These are phyloP conservation scores for Curvularia spicifera DNA, from an alignment of 2,329 filamentous ascomycete species.

Conservation along the genomic window DNA sequence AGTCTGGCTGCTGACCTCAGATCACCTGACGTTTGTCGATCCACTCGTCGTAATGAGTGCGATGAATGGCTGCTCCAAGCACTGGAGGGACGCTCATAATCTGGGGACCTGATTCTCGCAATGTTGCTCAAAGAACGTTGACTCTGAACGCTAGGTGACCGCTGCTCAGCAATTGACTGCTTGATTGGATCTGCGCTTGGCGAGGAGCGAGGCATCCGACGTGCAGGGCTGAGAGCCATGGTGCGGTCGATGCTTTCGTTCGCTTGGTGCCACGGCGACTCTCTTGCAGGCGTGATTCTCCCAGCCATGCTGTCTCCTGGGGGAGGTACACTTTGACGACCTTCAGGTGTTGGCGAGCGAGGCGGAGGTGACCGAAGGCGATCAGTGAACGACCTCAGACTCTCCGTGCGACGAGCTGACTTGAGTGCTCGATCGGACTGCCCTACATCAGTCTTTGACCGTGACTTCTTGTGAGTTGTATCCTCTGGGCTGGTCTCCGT, in stretches of 20 bases:
- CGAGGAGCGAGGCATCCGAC: constrained; percentile 47
- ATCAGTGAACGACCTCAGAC: constrained; percentile 45
- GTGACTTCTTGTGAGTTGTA: constrained; percentile 52
- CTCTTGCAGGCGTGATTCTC: constrained; percentile 27
- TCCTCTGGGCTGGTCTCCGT: constrained; percentile 58
- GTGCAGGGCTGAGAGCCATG: constrained; percentile 46
- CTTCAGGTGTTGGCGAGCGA: constrained; percentile 38
- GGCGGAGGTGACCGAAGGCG: constrained; percentile 42
- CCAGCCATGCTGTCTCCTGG: constrained; percentile 34
- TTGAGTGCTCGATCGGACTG: constrained; percentile 53
- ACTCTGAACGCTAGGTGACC: constrained; percentile 53
- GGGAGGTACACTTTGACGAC: constrained; percentile 32
- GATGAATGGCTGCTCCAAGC: constrained; percentile 64
- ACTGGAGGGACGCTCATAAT: constrained; percentile 67
- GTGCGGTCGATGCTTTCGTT: constrained; percentile 54
- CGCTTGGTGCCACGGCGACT: constrained; percentile 53
- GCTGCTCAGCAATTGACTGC: constrained; percentile 44
- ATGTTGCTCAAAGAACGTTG: constrained; percentile 53
- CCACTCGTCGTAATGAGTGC: constrained; percentile 73
- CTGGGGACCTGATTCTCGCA: constrained; percentile 50
- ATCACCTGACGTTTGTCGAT: constrained; percentile 75
- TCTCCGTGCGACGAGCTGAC: constrained; percentile 43
- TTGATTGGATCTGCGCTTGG: constrained; percentile 43
- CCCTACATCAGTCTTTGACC: constrained; percentile 51
- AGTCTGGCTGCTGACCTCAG: constrained; percentile 71